Conservation (phyloP, 371 early-diverging fungal species). For the Mortierella sp. region DNA sequence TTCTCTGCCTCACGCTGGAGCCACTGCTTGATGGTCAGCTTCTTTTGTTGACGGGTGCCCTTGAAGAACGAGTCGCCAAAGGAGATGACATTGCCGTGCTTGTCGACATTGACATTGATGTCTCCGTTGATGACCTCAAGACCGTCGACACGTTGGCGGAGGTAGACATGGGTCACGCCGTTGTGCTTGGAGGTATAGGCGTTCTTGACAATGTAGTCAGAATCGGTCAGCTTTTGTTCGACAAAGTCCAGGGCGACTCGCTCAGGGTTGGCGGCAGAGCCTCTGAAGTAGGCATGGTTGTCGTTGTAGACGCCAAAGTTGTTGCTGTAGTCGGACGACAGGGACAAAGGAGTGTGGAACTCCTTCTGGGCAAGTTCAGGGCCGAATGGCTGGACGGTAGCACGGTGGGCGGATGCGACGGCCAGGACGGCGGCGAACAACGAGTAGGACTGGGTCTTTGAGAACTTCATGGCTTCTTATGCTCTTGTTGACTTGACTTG, state of each 20-base stretch:
- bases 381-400: slow-evolving; percentile 57
- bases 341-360: slow-evolving; percentile 18
- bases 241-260: slow-evolving; percentile 65
- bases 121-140: slow-evolving; percentile 85
- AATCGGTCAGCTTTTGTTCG: slow-evolving; percentile 55
- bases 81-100: slow-evolving; percentile 76
- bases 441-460: slow-evolving; percentile 23
- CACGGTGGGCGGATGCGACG: slow-evolving; percentile 48
- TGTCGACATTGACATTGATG: slow-evolving; percentile 86
- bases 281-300: slow-evolving; percentile 34
- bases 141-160: slow-evolving; percentile 80
- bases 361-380: slow-evolving; percentile 53
- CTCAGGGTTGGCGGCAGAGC: slow-evolving; percentile 49
- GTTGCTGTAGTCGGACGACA: background rate
- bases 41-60: slow-evolving; percentile 22
- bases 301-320: slow-evolving; percentile 3
- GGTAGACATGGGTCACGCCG: slow-evolving; percentile 86
- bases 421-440: slow-evolving; percentile 38
- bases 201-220: slow-evolving; percentile 69
- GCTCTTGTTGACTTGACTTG: background rate
- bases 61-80: slow-evolving; percentile 81
- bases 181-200: slow-evolving; percentile 79
- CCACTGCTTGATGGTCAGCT: slow-evolving; percentile 33
- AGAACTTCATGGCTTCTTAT: slow-evolving; percentile 41
- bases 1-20: slow-evolving; percentile 33